These are phyloP conservation scores for Sorghum bicolor DNA, from an alignment of 176 grass and related monocot genomes.

Conservation along the genomic window Sorghum_bicolor_NCBIv3 NC_012871.2:69941001-69941500, in stretches of 20 bases:
- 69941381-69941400: neutral
- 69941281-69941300: neutral
- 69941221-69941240: neutral
- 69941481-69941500: no score
- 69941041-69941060: neutral
- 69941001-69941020: no score
- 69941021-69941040: neutral
- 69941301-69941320: neutral
- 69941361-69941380: neutral
- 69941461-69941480: no score
- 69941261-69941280: neutral
- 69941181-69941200: constrained; percentile 23
- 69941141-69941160: neutral
- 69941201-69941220: constrained; percentile 31
- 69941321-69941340: neutral
- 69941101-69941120: constrained; percentile 19
- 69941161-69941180: neutral
- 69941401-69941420: neutral
- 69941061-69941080: neutral
- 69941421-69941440: no score
- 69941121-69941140: neutral
- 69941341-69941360: neutral
- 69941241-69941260: neutral
- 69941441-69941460: no score
- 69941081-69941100: constrained; percentile 19